Evolutionary conservation across 129 eudicot species (phyloP).

Genomic region (Sambucus nigra): DNA sequence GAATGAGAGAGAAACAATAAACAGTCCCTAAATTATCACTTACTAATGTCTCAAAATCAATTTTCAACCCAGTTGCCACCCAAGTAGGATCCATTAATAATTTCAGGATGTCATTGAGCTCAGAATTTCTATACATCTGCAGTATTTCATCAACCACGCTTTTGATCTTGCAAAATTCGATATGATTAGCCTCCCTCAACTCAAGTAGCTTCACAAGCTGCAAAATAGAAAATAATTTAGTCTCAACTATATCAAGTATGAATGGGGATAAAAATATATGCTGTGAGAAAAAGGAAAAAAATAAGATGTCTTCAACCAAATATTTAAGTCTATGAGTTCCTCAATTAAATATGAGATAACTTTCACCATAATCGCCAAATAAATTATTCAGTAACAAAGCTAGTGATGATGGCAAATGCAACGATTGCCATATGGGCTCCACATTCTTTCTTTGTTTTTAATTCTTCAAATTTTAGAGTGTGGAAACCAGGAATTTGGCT

Average conservation of each 20-base stretch:
- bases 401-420: too few relatives aligned
- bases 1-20: background rate
- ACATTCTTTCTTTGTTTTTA: too few relatives aligned
- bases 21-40: conserved; percentile 16
- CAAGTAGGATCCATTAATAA: conserved; percentile 83
- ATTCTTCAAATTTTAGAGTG: too few relatives aligned
- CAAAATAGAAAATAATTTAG: conserved; percentile 15
- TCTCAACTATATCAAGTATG: background rate
- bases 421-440: too few relatives aligned
- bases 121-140: conserved; percentile 50
- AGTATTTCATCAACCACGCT: conserved; percentile 66
- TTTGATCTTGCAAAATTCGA: conserved; percentile 93
- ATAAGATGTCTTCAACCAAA: too few relatives aligned
- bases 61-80: conserved; percentile 86
- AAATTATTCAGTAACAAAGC: too few relatives aligned
- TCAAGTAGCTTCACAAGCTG: conserved; percentile 98
- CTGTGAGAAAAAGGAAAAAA: too few relatives aligned
- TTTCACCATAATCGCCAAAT: too few relatives aligned
- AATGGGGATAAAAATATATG: too few relatives aligned
- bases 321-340: too few relatives aligned
- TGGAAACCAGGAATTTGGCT: too few relatives aligned
- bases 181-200: conserved; percentile 89
- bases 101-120: conserved; percentile 56
- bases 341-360: too few relatives aligned
- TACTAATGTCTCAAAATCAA: conserved; percentile 61